These are phyloP conservation scores for Trapa bicornis DNA, from an alignment of 345 rosid species.

Conservation along the genomic window DNA sequence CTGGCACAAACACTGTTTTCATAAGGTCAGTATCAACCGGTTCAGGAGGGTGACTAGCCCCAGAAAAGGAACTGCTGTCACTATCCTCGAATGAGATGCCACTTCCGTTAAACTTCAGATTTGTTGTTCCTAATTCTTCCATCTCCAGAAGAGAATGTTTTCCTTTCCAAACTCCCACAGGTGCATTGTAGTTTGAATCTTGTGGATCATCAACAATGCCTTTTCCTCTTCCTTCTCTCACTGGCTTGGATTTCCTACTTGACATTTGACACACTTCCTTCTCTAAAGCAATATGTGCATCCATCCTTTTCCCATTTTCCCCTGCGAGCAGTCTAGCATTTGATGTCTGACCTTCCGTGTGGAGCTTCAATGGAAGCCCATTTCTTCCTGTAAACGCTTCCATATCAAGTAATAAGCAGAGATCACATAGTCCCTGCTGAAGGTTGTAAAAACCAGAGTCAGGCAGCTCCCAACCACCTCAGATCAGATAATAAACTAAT, in stretches of 20 bases:
- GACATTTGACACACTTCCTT: slow-evolving; percentile 6
- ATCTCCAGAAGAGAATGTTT: slow-evolving; percentile 31
- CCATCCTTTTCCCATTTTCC: slow-evolving; percentile 13
- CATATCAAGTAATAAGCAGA: slow-evolving; percentile 30
- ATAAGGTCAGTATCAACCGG: slow-evolving; percentile 84
- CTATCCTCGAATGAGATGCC: slow-evolving; percentile 52
- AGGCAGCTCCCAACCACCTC: not conserved
- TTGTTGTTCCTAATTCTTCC: slow-evolving; percentile 27
- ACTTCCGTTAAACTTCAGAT: slow-evolving; percentile 31
- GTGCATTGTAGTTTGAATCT: slow-evolving; percentile 21
- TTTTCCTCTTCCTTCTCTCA: slow-evolving; percentile 27
- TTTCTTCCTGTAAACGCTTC: slow-evolving; percentile 51
- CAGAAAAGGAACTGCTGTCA: slow-evolving; percentile 59
- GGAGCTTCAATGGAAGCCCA: slow-evolving; percentile 32
- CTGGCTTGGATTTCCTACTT: slow-evolving; percentile 10
- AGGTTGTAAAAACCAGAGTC: slow-evolving; percentile 22
- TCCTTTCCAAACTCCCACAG: slow-evolving; percentile 49
- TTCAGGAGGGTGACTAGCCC: slow-evolving; percentile 92
- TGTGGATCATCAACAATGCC: slow-evolving; percentile 19
- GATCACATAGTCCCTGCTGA: slow-evolving; percentile 8
- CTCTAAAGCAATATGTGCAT: slow-evolving; percentile 3
- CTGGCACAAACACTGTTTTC: slow-evolving; percentile 53
- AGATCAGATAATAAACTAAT: not conserved
- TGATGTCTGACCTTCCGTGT: slow-evolving; percentile 29
- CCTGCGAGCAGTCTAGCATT: slow-evolving; percentile 20